Evolutionary conservation across 169 alveolate genomes (phyloP).

Genomic region (Neospora caninum): DNA sequence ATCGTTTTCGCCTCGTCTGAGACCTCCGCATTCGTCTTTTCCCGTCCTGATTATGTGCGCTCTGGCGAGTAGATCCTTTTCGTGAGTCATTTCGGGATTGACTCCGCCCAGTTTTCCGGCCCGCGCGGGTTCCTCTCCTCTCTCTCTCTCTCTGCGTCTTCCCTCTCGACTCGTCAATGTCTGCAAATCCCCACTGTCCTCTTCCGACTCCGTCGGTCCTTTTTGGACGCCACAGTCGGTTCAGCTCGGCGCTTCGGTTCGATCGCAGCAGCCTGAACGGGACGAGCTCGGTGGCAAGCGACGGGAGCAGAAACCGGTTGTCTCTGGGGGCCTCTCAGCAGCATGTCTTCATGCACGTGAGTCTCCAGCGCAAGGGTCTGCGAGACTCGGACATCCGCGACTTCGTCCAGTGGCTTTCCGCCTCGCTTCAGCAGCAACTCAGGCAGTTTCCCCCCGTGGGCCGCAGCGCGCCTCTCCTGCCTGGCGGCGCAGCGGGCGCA

Average conservation of each 20-base stretch:
- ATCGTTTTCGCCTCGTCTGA: too few species aligned
- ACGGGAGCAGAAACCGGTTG: neutral
- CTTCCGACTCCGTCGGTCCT: constrained; percentile 32
- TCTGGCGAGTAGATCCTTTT: too few species aligned
- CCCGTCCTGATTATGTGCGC: neutral
- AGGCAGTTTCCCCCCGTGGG: constrained; percentile 18
- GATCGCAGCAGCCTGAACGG: constrained; percentile 9
- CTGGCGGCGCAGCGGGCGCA: constrained; percentile 16
- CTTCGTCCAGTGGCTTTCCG: constrained; percentile 53
- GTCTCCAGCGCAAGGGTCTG: constrained; percentile 51
- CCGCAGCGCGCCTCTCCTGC: constrained; percentile 29
- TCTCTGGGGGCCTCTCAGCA: neutral
- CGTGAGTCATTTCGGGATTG: too few species aligned
- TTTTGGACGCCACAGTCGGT: constrained; percentile 19
- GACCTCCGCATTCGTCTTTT: neutral
- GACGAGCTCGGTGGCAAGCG: neutral
- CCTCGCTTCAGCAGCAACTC: constrained; percentile 43
- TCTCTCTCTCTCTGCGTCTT: neutral
- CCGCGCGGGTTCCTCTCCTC: neutral
- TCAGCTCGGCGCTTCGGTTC: constrained; percentile 42
- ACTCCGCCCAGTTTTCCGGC: neutral
- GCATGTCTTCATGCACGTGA: constrained; percentile 20
- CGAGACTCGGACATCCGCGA: constrained; percentile 54
- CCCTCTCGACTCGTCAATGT: neutral
- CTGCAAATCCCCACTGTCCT: constrained; percentile 8